Evolutionary conservation across 495 filamentous ascomycete genomes (phyloP).

Genomic region (Aspergillus bertholletiae): DNA sequence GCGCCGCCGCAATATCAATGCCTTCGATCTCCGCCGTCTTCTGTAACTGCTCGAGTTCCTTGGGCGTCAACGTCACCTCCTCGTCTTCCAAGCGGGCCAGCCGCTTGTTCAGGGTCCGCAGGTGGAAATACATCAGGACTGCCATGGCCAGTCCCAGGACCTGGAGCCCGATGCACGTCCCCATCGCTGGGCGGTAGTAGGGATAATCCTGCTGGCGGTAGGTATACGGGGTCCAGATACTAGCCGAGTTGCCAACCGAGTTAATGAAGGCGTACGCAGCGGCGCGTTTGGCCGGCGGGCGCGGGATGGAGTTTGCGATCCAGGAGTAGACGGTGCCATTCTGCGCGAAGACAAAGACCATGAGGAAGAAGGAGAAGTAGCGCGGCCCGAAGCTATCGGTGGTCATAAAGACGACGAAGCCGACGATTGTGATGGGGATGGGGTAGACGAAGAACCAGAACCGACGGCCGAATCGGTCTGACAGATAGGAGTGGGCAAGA

Average conservation of each 20-base stretch:
- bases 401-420: conserved; percentile 50
- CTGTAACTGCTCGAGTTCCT: conserved; percentile 40
- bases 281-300: conserved; percentile 52
- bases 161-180: conserved; percentile 47
- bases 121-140: conserved; percentile 39
- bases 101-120: conserved; percentile 41
- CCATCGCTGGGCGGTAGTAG: conserved; percentile 44
- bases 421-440: conserved; percentile 45
- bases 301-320: conserved; percentile 50
- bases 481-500: conserved; percentile 40
- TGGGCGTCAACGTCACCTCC: conserved; percentile 35
- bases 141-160: conserved; percentile 31
- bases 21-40: conserved; percentile 46
- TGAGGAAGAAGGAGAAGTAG: conserved; percentile 53
- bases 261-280: conserved; percentile 55
- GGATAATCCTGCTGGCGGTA: conserved; percentile 36
- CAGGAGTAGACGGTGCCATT: conserved; percentile 53
- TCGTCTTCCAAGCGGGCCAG: conserved; percentile 44
- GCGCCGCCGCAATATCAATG: conserved; percentile 42
- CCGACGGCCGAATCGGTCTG: conserved; percentile 41
- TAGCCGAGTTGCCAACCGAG: conserved; percentile 49
- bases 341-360: conserved; percentile 52
- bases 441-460: conserved; percentile 54
- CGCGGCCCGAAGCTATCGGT: conserved; percentile 43
- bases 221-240: conserved; percentile 54